Evolutionary conservation across 2,329 filamentous ascomycete species (phyloP).

Genomic region (Blastomyces emzantsi): DNA sequence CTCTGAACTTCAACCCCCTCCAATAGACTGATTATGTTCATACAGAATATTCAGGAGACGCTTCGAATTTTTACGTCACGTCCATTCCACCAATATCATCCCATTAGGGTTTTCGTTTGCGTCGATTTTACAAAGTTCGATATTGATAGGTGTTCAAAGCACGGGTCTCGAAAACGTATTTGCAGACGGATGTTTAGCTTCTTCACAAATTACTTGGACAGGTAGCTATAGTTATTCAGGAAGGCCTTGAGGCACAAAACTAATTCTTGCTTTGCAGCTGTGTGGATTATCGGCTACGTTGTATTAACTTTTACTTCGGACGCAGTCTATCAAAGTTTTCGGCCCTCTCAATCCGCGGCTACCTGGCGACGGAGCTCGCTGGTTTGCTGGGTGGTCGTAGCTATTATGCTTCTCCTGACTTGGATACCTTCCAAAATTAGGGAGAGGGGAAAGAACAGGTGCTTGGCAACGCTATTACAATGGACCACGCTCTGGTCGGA

Average conservation of each 20-base stretch:
- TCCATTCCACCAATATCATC: conserved; percentile 18
- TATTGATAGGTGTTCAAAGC: conserved; percentile 18
- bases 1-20: background rate
- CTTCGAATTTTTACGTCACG: conserved; percentile 13
- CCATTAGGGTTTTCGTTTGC: conserved; percentile 16
- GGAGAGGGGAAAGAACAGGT: conserved; percentile 13
- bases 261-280: conserved; percentile 13
- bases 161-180: conserved; percentile 13
- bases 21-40: background rate
- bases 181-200: conserved; percentile 12
- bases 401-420: conserved; percentile 16
- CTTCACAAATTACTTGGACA: conserved; percentile 21
- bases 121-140: conserved; percentile 16
- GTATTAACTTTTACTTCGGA: conserved; percentile 21
- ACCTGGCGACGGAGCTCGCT: conserved; percentile 15
- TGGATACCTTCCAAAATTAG: conserved; percentile 20
- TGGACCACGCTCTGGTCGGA: conserved; percentile 19
- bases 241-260: background rate
- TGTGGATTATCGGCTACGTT: conserved; percentile 22
- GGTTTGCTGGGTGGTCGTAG: conserved; percentile 16
- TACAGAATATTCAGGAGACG: conserved; percentile 5
- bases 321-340: conserved; percentile 12
- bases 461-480: conserved; percentile 16
- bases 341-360: conserved; percentile 14
- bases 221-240: conserved; percentile 11